Percentiles rank a stretch among this genome's conserved stretches.
phyloP scores from a whole-genome alignment of 2,329 filamentous ascomycete genomes.

The Colletotrichum australisinense region DNA sequence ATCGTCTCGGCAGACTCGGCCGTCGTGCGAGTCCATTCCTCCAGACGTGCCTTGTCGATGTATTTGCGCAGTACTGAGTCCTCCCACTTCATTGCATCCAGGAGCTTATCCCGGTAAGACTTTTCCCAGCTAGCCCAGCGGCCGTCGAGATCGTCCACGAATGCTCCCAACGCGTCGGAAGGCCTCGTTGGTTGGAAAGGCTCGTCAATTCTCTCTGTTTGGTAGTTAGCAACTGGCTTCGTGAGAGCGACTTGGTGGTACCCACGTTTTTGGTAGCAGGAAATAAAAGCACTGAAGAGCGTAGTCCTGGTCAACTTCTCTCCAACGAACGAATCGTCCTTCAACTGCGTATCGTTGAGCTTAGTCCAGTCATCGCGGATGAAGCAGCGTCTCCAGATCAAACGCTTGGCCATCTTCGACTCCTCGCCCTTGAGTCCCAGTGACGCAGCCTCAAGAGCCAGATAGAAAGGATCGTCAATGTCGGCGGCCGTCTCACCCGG shows the following conservation, averaged over 20 bases:
- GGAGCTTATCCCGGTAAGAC: slow-evolving; percentile 73
- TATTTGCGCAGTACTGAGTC: slow-evolving; percentile 73
- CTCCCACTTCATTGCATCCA: slow-evolving; percentile 79
- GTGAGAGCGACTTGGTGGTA: slow-evolving; percentile 31
- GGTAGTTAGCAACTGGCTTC: slow-evolving; percentile 41
- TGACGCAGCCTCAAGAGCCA: slow-evolving; percentile 74
- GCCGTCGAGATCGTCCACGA: slow-evolving; percentile 70
- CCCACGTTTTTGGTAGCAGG: slow-evolving; percentile 72
- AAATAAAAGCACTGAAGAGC: slow-evolving; percentile 74
- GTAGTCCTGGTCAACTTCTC: slow-evolving; percentile 73
- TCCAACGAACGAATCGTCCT: slow-evolving; percentile 76
- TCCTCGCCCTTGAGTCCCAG: slow-evolving; percentile 66
- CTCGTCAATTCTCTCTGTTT: slow-evolving; percentile 53
- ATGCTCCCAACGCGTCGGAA: slow-evolving; percentile 68
- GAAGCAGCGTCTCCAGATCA: slow-evolving; percentile 90
- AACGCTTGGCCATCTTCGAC: slow-evolving; percentile 66
- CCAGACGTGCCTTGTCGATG: slow-evolving; percentile 75
- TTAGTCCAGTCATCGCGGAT: slow-evolving; percentile 86
- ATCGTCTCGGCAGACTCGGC: slow-evolving; percentile 51
- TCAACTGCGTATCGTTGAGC: slow-evolving; percentile 81
- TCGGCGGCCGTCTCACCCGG: slow-evolving; percentile 60
- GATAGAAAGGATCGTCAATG: slow-evolving; percentile 77
- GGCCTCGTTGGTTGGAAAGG: slow-evolving; percentile 61
- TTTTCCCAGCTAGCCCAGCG: slow-evolving; percentile 71
- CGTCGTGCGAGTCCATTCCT: slow-evolving; percentile 69